These are phyloP conservation scores for Mycena sp. DNA, from an alignment of 1,284 basidiomycete genomes.

Conservation along the genomic window DNA sequence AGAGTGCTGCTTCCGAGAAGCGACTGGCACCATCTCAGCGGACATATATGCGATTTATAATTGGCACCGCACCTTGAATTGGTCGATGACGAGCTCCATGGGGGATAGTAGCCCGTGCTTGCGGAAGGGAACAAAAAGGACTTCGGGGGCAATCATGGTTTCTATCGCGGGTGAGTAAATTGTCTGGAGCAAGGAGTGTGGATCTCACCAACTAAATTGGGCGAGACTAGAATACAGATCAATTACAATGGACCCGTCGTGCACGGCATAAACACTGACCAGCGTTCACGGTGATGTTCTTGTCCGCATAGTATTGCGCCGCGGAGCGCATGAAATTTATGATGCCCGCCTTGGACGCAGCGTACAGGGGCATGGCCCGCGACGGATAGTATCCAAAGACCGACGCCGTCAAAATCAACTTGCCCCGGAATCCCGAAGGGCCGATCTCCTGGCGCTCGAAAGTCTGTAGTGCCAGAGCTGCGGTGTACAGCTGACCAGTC, in stretches of 20 bases:
- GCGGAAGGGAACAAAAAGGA: slow-evolving; percentile 24
- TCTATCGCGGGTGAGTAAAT: slow-evolving; percentile 4
- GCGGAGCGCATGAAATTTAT: slow-evolving; percentile 32
- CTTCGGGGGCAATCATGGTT: slow-evolving; percentile 26
- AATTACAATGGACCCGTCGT: not conserved
- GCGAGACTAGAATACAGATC: slow-evolving; percentile 24
- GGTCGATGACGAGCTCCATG: slow-evolving; percentile 29
- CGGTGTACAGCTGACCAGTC: slow-evolving; percentile 32
- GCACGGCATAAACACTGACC: slow-evolving; percentile 7
- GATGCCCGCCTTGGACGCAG: slow-evolving; percentile 31
- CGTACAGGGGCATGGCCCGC: slow-evolving; percentile 30
- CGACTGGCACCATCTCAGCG: too few species aligned
- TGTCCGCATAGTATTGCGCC: slow-evolving; percentile 28
- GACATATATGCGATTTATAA: too few species aligned
- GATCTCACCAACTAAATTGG: slow-evolving; percentile 28
- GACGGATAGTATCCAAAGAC: slow-evolving; percentile 28
- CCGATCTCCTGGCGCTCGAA: slow-evolving; percentile 34
- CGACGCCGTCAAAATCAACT: slow-evolving; percentile 32
- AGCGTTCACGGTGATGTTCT: slow-evolving; percentile 31
- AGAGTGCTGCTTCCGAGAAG: slow-evolving; percentile 29
- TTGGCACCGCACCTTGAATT: slow-evolving; percentile 23
- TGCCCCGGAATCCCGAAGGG: slow-evolving; percentile 32
- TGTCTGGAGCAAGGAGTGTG: too few species aligned
- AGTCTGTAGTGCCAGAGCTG: slow-evolving; percentile 33
- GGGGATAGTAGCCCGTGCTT: slow-evolving; percentile 23